These are phyloP conservation scores for Knoxia roxburghii DNA, from an alignment of 257 asterid species.

Conservation along the genomic window DNA sequence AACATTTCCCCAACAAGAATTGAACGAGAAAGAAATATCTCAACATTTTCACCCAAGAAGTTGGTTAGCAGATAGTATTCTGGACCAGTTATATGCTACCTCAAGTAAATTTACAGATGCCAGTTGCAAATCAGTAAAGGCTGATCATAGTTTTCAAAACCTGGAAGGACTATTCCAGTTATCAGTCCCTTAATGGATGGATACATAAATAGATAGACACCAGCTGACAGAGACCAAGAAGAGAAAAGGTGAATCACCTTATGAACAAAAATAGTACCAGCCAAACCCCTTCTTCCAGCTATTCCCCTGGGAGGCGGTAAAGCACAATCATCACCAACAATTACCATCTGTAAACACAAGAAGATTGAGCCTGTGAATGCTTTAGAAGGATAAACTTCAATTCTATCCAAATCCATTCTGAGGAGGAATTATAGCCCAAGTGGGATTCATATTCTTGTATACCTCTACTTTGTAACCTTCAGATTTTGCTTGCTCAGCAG, in stretches of 20 bases:
- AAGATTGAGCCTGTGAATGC: background rate
- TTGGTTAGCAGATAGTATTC: background rate
- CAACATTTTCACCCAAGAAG: background rate
- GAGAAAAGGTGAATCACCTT: conserved; percentile 45
- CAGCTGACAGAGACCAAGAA: conserved; percentile 14
- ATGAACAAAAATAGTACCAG: conserved; percentile 91
- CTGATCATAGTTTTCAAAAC: background rate
- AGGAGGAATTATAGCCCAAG: background rate
- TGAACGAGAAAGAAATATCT: background rate
- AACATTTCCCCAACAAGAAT: background rate
- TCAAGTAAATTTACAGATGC: background rate
- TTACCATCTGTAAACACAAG: conserved; percentile 72
- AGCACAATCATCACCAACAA: conserved; percentile 98
- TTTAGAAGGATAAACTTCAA: background rate
- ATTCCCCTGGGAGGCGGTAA: conserved; percentile 99
- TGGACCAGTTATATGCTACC: background rate
- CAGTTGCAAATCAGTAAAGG: background rate
- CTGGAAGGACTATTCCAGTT: background rate
- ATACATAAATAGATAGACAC: conserved; percentile 10
- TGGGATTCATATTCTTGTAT: conserved; percentile 12
- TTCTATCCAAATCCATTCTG: conserved; percentile 1
- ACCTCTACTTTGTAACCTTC: conserved; percentile 98
- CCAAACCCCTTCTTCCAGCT: conserved; percentile 98
- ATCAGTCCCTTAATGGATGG: background rate
- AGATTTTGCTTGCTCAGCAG: conserved; percentile 96